These are phyloP conservation scores for Polychytrium aggregatum DNA, from an alignment of 192 early-diverging fungal genomes.

Conservation along the genomic window DNA sequence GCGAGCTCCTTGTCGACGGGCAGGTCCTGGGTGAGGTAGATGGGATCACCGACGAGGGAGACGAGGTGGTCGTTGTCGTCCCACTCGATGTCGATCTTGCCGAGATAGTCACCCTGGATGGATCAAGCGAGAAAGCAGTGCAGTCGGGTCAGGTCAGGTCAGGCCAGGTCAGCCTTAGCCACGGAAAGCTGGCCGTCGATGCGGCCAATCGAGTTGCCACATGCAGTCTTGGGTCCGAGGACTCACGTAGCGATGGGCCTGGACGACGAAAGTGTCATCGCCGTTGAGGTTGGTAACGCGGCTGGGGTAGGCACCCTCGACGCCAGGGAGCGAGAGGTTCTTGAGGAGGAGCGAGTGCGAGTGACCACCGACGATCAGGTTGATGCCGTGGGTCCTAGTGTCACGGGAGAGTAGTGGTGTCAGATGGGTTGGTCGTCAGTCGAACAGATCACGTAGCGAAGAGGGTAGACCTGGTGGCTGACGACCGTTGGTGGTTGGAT, in stretches of 20 bases:
- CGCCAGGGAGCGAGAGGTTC: constrained; percentile 16
- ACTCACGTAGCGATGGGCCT: constrained; percentile 53
- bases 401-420: not conserved
- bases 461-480: too few relatives aligned
- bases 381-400: constrained; percentile 38
- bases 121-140: too few relatives aligned
- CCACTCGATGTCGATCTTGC: constrained; percentile 48
- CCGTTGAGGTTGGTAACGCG: constrained; percentile 48
- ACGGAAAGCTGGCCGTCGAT: too few relatives aligned
- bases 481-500: too few relatives aligned
- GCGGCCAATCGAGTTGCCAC: constrained; percentile 19
- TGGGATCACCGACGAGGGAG: constrained; percentile 42
- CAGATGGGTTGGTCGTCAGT: too few relatives aligned
- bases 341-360: constrained; percentile 56
- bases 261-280: constrained; percentile 55
- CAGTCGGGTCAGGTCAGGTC: too few relatives aligned
- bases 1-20: constrained; percentile 25
- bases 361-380: constrained; percentile 64
- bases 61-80: constrained; percentile 37
- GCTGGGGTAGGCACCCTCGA: constrained; percentile 60
- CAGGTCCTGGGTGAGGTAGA: constrained; percentile 42
- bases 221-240: too few relatives aligned
- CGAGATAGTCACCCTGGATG: constrained; percentile 56
- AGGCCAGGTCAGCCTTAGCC: too few relatives aligned
- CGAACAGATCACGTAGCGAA: too few relatives aligned